A percentile compares a stretch with the other conserved stretches of the same genome.
These are phyloP conservation scores for Metschnikowia arizonensis DNA, from an alignment of 805 yeast species.

Conservation along the genomic window DNA sequence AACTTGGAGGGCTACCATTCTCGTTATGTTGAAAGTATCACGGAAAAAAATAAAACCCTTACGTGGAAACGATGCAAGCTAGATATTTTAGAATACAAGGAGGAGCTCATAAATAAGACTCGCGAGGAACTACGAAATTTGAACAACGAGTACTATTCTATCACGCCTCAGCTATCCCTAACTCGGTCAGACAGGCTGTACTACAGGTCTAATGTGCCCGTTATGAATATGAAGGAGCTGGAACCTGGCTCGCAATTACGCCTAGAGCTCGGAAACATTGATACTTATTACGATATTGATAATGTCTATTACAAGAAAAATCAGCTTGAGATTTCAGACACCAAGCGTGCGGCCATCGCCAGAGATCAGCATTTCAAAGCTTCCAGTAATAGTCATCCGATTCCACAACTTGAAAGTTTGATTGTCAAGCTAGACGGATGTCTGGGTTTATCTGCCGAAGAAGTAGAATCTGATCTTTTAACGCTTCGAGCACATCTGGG, in stretches of 20 bases:
- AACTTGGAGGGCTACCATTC: slow-evolving; percentile 31
- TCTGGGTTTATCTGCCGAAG: slow-evolving; percentile 13
- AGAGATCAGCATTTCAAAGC: slow-evolving; percentile 4
- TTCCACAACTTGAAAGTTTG: slow-evolving; percentile 16
- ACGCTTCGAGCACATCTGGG: slow-evolving; percentile 5
- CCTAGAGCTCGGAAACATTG: slow-evolving; percentile 15
- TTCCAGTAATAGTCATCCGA: slow-evolving; percentile 10
- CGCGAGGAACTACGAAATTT: slow-evolving; percentile 26
- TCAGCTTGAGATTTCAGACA: slow-evolving; percentile 30
- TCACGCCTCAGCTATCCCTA: slow-evolving; percentile 16
- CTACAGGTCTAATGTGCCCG: slow-evolving; percentile 25
- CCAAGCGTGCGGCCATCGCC: slow-evolving; percentile 17
- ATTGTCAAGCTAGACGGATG: slow-evolving; percentile 15
- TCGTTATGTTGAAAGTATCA: slow-evolving; percentile 19
- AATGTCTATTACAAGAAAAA: slow-evolving; percentile 27
- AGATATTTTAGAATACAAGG: slow-evolving; percentile 23
- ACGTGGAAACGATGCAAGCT: slow-evolving; percentile 35
- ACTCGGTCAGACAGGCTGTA: slow-evolving; percentile 18
- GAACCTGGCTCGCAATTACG: slow-evolving; percentile 10
- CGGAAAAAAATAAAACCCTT: slow-evolving; percentile 23
- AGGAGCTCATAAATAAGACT: slow-evolving; percentile 25
- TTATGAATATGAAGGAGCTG: slow-evolving; percentile 12
- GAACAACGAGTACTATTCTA: slow-evolving; percentile 27
- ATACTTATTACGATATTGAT: slow-evolving; percentile 20
- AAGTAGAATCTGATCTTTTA: slow-evolving; percentile 14